phyloP scores from a whole-genome alignment of 192 early-diverging fungal genomes.

The Mortierella antarctica region DNA sequence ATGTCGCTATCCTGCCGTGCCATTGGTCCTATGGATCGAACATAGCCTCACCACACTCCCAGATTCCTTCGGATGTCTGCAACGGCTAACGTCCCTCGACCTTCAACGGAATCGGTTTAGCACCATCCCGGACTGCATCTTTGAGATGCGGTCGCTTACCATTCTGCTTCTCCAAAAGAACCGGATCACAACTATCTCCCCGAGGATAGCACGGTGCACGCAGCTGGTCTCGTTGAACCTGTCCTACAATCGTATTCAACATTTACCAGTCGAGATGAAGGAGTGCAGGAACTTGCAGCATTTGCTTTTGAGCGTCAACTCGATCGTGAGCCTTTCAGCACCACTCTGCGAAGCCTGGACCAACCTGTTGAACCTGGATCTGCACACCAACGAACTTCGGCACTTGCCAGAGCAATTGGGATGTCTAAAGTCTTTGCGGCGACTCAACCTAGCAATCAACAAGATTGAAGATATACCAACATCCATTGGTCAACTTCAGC shows the following conservation, averaged over 20 bases:
- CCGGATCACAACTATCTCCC: conserved; percentile 34
- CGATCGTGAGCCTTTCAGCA: conserved; percentile 32
- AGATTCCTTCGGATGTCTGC: conserved; percentile 35
- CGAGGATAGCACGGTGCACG: conserved; percentile 20
- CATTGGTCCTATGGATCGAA: background rate
- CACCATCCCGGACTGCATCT: conserved; percentile 55
- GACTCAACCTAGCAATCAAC: conserved; percentile 63
- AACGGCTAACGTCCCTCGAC: conserved; percentile 52
- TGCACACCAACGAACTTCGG: conserved; percentile 57
- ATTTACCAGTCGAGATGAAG: conserved; percentile 38
- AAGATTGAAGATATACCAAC: conserved; percentile 43
- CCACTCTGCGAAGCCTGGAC: conserved; percentile 40
- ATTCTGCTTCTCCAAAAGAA: conserved; percentile 61
- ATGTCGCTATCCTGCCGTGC: background rate
- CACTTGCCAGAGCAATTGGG: conserved; percentile 19
- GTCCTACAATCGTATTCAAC: conserved; percentile 51
- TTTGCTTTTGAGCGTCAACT: conserved; percentile 56
- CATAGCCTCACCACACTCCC: conserved; percentile 42
- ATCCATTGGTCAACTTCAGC: conserved; percentile 40
- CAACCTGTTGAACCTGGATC: conserved; percentile 55
- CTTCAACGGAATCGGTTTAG: conserved; percentile 52
- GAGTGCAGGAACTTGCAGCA: conserved; percentile 43
- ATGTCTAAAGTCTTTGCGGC: conserved; percentile 31
- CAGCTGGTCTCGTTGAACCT: conserved; percentile 54
- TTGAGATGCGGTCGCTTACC: conserved; percentile 26